phyloP scores from a whole-genome alignment of 257 asterid genomes.

The Lithospermum erythrorhizon region DNA sequence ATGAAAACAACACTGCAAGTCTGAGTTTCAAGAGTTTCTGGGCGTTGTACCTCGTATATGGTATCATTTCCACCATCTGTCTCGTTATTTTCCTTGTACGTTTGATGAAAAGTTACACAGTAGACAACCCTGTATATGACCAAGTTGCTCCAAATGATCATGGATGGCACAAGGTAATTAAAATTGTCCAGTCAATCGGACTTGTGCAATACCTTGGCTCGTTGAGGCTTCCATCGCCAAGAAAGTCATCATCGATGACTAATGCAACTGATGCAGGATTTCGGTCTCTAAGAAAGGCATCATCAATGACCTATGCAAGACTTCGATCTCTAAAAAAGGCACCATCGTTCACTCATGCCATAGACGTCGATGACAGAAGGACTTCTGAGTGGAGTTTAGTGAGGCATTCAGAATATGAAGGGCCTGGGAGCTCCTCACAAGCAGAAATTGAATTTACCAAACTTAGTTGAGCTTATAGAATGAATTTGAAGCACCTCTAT shows the following conservation, averaged over 20 bases:
- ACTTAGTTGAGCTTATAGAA: neutral
- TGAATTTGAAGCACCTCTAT: neutral
- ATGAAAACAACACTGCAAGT: conserved; percentile 8
- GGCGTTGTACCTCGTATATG: conserved; percentile 24
- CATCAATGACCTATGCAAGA: conserved; percentile 2
- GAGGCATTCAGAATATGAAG: conserved; percentile 5
- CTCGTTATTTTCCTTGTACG: conserved; percentile 13
- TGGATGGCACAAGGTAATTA: neutral
- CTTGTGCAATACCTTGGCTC: neutral
- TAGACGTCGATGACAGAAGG: neutral
- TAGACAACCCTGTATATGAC: neutral
- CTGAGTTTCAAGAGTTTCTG: conserved; percentile 27
- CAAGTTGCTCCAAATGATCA: neutral
- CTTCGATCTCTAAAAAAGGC: neutral
- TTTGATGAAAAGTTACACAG: neutral
- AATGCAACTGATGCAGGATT: neutral
- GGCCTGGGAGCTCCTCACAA: conserved; percentile 8
- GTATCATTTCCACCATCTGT: conserved; percentile 19
- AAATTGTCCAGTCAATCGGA: conserved; percentile 2
- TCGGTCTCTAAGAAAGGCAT: conserved; percentile 7
- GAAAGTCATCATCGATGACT: conserved; percentile 2
- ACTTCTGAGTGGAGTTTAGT: conserved; percentile 14
- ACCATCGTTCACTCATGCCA: neutral
- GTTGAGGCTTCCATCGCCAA: conserved; percentile 2
- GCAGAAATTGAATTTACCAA: neutral